A percentile compares a stretch with the other conserved stretches of the same genome.
phyloP scores from a whole-genome alignment of 192 early-diverging fungal species.

The Backusella sp. region DNA sequence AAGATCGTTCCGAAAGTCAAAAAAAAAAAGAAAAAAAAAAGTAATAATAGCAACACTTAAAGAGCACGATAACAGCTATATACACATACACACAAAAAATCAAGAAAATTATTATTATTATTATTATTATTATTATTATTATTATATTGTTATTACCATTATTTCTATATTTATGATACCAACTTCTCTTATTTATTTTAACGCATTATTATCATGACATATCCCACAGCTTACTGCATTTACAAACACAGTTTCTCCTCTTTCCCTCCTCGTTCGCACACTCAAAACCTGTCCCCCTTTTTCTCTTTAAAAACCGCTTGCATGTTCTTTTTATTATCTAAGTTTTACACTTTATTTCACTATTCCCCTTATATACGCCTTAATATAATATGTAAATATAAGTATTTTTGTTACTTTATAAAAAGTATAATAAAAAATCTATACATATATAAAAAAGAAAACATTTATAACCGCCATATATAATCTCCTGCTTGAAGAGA shows the following conservation, averaged over 20 bases:
- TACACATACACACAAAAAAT: background rate
- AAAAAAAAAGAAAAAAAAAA: background rate
- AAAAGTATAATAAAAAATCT: background rate
- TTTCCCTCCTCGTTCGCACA: background rate
- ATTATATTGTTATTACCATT: background rate
- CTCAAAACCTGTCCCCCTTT: background rate
- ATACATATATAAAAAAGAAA: background rate
- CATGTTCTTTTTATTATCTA: slow-evolving; percentile 1
- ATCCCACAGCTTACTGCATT: background rate
- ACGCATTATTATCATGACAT: slow-evolving; percentile 7
- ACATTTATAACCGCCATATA: background rate
- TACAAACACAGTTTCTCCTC: background rate
- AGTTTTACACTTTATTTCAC: background rate
- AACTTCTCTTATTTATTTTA: background rate
- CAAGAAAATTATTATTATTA: background rate
- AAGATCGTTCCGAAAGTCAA: background rate
- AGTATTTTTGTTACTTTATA: slow-evolving; percentile 5
- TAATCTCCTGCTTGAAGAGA: background rate
- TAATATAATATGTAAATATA: slow-evolving; percentile 11
- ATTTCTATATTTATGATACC: slow-evolving; percentile 4
- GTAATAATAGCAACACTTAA: background rate
- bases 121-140: background rate
- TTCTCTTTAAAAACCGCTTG: background rate
- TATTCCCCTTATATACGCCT: background rate
- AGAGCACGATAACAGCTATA: background rate